phyloP scores from a whole-genome alignment of 495 filamentous ascomycete species.

The Chaetomium fimeti region DNA sequence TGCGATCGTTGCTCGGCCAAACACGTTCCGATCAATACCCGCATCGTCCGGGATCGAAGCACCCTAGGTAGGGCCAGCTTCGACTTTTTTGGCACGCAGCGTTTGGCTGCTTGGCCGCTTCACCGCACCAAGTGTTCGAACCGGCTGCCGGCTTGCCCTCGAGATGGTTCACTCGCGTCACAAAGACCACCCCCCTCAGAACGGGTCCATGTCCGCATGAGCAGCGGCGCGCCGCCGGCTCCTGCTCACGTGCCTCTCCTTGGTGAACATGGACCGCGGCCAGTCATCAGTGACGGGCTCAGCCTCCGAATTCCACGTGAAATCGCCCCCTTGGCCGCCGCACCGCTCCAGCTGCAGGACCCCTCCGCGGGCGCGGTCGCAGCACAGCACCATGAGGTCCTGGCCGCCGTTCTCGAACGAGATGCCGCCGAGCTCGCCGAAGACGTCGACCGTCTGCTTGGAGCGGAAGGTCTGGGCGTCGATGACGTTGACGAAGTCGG shows the following conservation, averaged over 20 bases:
- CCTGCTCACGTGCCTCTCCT: constrained; percentile 26
- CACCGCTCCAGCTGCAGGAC: constrained; percentile 73
- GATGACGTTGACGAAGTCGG: constrained; percentile 77
- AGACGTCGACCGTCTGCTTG: constrained; percentile 78
- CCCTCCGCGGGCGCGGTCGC: constrained; percentile 73
- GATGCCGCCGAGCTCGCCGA: constrained; percentile 80
- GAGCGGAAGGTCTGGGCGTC: constrained; percentile 66
- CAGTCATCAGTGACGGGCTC: constrained; percentile 25
- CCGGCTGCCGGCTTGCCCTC: background rate
- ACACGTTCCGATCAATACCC: too few species aligned
- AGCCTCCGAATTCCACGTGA: constrained; percentile 5
- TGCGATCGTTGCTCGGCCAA: background rate
- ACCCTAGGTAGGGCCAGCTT: background rate
- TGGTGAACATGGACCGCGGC: constrained; percentile 29
- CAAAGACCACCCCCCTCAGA: constrained; percentile 29
- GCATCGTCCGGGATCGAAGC: too few species aligned
- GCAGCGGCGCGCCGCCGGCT: constrained; percentile 36
- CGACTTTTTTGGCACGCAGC: background rate
- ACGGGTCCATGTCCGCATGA: constrained; percentile 35
- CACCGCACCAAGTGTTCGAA: background rate
- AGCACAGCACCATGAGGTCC: constrained; percentile 70
- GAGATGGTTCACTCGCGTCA: background rate
- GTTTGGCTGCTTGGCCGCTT: background rate
- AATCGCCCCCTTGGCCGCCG: constrained; percentile 40
- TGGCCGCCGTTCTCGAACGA: constrained; percentile 70